Conservation (phyloP, 2,329 filamentous ascomycete genomes). For the Ilyonectria mors-panacis region DNA sequence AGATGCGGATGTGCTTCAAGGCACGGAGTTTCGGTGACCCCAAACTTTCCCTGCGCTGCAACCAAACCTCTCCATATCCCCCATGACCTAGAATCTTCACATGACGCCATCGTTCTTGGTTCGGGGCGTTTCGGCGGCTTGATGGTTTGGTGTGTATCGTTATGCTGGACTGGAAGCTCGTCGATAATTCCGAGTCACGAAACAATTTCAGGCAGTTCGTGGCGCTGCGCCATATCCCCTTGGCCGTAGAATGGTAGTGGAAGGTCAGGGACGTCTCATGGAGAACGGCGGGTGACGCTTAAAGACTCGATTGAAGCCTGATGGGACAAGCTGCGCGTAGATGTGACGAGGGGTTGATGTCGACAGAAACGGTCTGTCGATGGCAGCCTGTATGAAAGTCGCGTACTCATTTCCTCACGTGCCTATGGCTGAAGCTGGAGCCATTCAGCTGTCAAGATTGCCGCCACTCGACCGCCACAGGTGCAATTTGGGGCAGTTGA, state of each 20-base stretch:
- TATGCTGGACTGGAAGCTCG: background rate
- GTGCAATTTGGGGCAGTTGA: too few species aligned
- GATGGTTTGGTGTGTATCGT: constrained; percentile 19
- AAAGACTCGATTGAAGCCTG: too few species aligned
- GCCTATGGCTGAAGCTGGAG: too few species aligned
- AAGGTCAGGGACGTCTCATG: background rate
- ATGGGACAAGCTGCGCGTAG: too few species aligned
- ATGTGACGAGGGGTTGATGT: too few species aligned
- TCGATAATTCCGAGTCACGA: constrained; percentile 28
- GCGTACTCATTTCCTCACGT: too few species aligned
- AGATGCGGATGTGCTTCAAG: constrained; percentile 10
- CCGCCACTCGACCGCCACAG: too few species aligned
- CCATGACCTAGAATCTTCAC: constrained; percentile 22
- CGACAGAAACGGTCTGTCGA: too few species aligned
- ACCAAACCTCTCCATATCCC: constrained; percentile 21
- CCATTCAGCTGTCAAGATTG: too few species aligned
- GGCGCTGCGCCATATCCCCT: background rate
- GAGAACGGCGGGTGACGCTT: too few species aligned
- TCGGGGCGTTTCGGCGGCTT: background rate
- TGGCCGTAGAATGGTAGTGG: background rate
- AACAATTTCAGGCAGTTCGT: constrained; percentile 36
- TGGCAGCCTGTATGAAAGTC: too few species aligned
- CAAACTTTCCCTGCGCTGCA: constrained; percentile 3
- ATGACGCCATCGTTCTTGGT: constrained; percentile 5
- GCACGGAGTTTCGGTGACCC: background rate